Conservation (phyloP, 257 asterid species). For the Solanum chiquidenum region DNA sequence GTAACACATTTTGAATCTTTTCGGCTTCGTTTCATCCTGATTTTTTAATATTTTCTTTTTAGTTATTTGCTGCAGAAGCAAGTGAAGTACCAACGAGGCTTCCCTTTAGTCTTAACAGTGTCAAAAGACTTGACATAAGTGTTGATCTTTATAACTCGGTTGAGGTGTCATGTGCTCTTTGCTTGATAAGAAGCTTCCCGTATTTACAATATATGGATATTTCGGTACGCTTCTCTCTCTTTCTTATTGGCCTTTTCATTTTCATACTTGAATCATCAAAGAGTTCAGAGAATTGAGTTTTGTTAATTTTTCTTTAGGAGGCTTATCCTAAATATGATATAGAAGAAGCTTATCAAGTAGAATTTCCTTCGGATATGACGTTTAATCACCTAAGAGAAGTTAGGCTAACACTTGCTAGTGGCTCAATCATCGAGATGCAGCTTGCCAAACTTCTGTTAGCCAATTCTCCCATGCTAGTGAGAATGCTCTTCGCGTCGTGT, state of each 20-base stretch:
- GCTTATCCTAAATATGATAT: not conserved
- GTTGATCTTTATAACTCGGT: not conserved
- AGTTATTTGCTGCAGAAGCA: not conserved
- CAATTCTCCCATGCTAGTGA: not conserved
- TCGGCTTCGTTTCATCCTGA: not conserved
- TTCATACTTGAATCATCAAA: not conserved
- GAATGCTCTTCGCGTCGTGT: not conserved
- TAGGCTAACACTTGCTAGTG: not conserved
- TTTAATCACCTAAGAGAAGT: not conserved
- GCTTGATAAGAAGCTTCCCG: not conserved
- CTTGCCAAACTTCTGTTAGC: not conserved
- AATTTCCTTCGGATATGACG: not conserved
- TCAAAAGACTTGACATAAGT: not conserved
- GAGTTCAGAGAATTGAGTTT: not conserved
- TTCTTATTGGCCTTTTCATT: not conserved
- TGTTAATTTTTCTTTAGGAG: not conserved
- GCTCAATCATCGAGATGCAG: slow-evolving; percentile 1
- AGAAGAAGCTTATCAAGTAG: not conserved
- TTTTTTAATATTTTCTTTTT: not conserved
- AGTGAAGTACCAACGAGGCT: not conserved
- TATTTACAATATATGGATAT: not conserved
- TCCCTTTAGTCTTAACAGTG: not conserved
- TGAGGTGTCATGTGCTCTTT: not conserved
- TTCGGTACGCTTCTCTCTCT: not conserved
- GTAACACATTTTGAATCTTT: not conserved